Percentiles rank a stretch among this genome's conserved stretches.
These are phyloP conservation scores for Yamadazyma diospyri DNA, from an alignment of 1,139 yeast genomes.

Conservation along the genomic window DNA sequence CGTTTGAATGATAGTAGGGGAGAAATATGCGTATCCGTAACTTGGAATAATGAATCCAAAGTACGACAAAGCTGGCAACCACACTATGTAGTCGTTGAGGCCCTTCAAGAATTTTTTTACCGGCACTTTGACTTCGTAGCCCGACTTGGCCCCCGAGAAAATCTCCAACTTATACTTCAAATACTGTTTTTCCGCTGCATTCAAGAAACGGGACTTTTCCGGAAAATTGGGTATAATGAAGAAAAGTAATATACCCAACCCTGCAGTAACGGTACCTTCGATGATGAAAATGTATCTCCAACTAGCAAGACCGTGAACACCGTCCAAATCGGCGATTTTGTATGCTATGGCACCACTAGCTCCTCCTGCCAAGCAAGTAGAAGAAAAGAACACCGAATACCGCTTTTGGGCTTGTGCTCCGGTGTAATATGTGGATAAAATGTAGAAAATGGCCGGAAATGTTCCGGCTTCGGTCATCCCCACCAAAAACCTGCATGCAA, in stretches of 20 bases:
- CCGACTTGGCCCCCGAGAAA: conserved; percentile 50
- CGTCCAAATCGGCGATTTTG: conserved; percentile 37
- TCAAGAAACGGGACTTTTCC: conserved; percentile 51
- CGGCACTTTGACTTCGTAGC: conserved; percentile 47
- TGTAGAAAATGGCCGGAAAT: conserved; percentile 71
- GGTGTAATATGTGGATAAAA: conserved; percentile 54
- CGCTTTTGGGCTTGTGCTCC: conserved; percentile 65
- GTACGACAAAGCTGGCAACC: conserved; percentile 57
- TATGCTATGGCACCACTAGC: conserved; percentile 44
- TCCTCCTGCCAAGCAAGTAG: conserved; percentile 42
- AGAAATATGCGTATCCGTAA: conserved; percentile 69
- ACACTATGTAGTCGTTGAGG: conserved; percentile 47
- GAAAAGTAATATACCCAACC: conserved; percentile 54
- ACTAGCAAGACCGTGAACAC: conserved; percentile 38
- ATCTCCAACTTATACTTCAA: conserved; percentile 53
- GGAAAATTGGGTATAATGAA: conserved; percentile 52
- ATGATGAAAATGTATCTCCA: conserved; percentile 77
- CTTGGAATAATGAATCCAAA: conserved; percentile 65
- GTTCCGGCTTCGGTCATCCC: conserved; percentile 69
- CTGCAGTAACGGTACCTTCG: conserved; percentile 69
- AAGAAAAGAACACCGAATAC: conserved; percentile 60
- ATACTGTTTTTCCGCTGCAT: conserved; percentile 43
- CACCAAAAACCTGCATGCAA: conserved; percentile 58
- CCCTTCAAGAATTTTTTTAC: conserved; percentile 37
- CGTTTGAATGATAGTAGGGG: conserved; percentile 58